Base-by-base conservation (phyloP, 2,329 filamentous ascomycete species). In the Karstenula rhodostoma region DNA sequence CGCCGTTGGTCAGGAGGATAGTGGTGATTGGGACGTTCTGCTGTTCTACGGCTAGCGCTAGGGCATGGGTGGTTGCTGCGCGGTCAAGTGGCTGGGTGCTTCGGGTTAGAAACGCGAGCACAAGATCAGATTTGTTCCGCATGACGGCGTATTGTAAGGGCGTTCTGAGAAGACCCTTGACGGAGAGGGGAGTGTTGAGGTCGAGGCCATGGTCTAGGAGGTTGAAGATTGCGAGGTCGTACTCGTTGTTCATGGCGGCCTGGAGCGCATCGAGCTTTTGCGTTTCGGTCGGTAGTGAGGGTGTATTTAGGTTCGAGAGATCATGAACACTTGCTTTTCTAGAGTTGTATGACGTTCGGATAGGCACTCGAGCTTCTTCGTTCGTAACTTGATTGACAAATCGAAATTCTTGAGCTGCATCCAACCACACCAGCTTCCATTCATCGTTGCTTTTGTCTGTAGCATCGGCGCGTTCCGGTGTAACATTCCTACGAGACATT, bases 91-190 rank as follows among this genome's bases (percentile, higher is more conserved):
- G 1, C 17, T 23, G 19, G 13, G n/a, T 12, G 48, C 32, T 51
- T 3, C 19, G 48, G 40, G n/a, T 5, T 3, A 51, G 48, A 19
- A 51, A 51, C 17, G 48, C 32, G 3, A 2, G 29, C 1, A 40
- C 48, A 12, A 40, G 33, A 40, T 51, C 2, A 15, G 29, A 17
- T 40, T 51, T 37, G 8, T 25, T 12, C 48, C 48, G 17, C 23
- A 37, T 37, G 19, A 23, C 48, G 13, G 48, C 48, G 19, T 13
- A 51, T 51, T 51, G 48, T 17, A 40, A 9, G 48, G 48, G 29
- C 12, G 48, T 51, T 10, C 48, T 40, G n/a, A 17, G 12, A 4
- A 35, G 48, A 9, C 33, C 33, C 23, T 37, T 23, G 48, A 4
- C 1, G 12, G 5, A 15, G 4, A 51, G 5, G 2, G 8, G 12